These are phyloP conservation scores for Fusarium penzigii DNA, from an alignment of 2,329 filamentous ascomycete genomes.

Conservation along the genomic window DNA sequence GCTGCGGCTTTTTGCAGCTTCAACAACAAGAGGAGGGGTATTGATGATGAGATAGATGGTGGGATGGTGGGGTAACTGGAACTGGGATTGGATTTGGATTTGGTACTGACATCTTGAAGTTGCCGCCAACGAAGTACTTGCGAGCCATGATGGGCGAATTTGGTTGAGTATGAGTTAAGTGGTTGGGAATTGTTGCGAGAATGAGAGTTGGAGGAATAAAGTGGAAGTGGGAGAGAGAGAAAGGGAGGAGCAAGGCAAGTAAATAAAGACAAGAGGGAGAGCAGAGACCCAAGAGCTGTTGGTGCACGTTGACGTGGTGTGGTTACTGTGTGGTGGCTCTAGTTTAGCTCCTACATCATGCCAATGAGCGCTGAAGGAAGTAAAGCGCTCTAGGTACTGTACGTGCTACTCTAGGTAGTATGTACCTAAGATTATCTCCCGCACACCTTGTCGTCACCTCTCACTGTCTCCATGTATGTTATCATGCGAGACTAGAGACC, in stretches of 20 bases:
- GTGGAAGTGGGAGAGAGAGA: not conserved
- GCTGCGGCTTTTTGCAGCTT: slow-evolving; percentile 33
- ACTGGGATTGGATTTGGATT: no score
- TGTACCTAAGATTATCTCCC: no score
- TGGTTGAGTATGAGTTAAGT: slow-evolving; percentile 5
- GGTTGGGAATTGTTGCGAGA: not conserved
- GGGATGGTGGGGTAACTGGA: slow-evolving; percentile 28
- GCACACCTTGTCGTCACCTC: no score
- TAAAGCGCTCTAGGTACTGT: no score
- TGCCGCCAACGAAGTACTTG: slow-evolving; percentile 96
- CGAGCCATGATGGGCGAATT: slow-evolving; percentile 73
- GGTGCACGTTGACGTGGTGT: not conserved
- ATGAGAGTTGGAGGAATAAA: not conserved
- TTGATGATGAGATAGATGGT: slow-evolving; percentile 12
- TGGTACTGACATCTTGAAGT: slow-evolving; percentile 91
- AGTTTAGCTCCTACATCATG: not conserved
- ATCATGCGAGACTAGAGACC: no score
- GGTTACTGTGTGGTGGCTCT: not conserved
- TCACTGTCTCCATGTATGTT: no score
- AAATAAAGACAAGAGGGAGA: slow-evolving; percentile 7
- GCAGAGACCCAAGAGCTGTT: slow-evolving; percentile 3
- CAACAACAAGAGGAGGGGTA: slow-evolving; percentile 16
- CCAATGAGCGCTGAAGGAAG: no score
- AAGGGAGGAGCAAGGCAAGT: slow-evolving; percentile 4
- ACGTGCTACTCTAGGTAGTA: no score